phyloP scores from a whole-genome alignment of 768 basidiomycete species.

The Punctularia strigosozonata region DNA sequence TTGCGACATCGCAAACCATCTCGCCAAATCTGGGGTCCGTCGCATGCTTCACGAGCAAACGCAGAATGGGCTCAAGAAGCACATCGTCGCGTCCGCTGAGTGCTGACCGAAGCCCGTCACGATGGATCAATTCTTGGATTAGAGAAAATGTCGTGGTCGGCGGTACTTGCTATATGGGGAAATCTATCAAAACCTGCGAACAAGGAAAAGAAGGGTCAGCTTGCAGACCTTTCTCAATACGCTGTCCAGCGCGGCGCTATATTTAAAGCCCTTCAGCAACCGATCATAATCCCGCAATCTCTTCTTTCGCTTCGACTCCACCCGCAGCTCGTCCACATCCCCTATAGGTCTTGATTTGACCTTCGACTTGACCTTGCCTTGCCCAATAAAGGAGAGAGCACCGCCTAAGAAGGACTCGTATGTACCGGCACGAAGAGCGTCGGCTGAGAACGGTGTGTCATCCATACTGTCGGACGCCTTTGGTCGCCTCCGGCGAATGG shows the following conservation, averaged over 20 bases:
- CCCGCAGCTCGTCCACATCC: constrained; percentile 64
- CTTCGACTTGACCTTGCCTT: constrained; percentile 38
- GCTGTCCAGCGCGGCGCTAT: constrained; percentile 88
- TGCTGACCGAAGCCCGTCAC: constrained; percentile 79
- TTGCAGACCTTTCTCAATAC: constrained; percentile 64
- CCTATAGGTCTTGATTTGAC: constrained; percentile 36
- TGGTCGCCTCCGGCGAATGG: constrained; percentile 79
- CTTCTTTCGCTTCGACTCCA: constrained; percentile 60
- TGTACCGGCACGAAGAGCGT: constrained; percentile 38
- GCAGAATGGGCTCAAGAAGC: constrained; percentile 83
- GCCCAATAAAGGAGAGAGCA: constrained; percentile 41
- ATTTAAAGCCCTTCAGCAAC: constrained; percentile 84
- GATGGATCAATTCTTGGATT: constrained; percentile 85
- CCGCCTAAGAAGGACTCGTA: constrained; percentile 60
- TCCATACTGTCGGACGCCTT: constrained; percentile 49
- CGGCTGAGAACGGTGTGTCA: constrained; percentile 21
- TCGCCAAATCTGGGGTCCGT: constrained; percentile 90
- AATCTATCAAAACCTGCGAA: constrained; percentile 1
- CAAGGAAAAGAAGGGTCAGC: neutral
- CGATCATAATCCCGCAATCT: constrained; percentile 81
- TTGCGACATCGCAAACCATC: constrained; percentile 70
- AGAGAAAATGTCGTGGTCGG: constrained; percentile 83
- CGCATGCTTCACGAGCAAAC: constrained; percentile 74
- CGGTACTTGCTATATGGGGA: constrained; percentile 54
- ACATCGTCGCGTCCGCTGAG: constrained; percentile 89